Conservation (phyloP, 1,139 yeast species). For the Yamadazyma buinensis region DNA sequence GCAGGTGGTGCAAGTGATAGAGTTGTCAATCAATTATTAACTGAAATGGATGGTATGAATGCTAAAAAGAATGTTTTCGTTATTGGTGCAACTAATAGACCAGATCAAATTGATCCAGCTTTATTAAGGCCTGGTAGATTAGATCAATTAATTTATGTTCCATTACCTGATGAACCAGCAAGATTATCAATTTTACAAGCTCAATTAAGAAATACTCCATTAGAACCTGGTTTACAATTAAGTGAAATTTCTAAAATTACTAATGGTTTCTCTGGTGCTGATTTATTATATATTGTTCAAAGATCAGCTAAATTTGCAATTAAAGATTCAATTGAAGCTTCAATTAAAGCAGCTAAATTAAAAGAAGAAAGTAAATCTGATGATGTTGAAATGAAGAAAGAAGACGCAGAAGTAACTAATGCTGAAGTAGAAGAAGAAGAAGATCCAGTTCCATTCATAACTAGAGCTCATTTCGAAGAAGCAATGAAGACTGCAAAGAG, state of each 20-base stretch:
- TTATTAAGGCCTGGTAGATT: constrained; percentile 98
- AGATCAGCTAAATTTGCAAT: constrained; percentile 98
- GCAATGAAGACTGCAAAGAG: constrained; percentile 99
- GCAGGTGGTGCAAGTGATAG: constrained; percentile 99
- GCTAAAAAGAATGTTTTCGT: constrained; percentile 98
- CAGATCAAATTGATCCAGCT: constrained; percentile 98
- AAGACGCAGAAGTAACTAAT: constrained; percentile 38
- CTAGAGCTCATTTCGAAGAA: constrained; percentile 92
- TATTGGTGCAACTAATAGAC: constrained; percentile 98
- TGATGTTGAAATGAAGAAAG: constrained; percentile 53
- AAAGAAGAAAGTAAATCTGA: constrained; percentile 23
- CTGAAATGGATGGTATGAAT: constrained; percentile 99
- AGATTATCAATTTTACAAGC: constrained; percentile 92
- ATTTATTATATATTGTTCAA: constrained; percentile 93
- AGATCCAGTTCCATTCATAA: constrained; percentile 94
- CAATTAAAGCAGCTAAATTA: constrained; percentile 50
- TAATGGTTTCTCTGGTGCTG: constrained; percentile 98
- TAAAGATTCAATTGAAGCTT: constrained; percentile 94
- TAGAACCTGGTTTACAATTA: constrained; percentile 93
- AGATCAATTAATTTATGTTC: constrained; percentile 97
- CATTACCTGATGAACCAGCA: constrained; percentile 93
- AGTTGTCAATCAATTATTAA: constrained; percentile 94
- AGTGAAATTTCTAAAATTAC: constrained; percentile 88
- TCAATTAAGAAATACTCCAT: constrained; percentile 96
- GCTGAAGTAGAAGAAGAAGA: constrained; percentile 46